Percentiles rank a stretch among this genome's conserved stretches.
phyloP scores from a whole-genome alignment of 2,329 filamentous ascomycete genomes.

The Fusarium coicis region DNA sequence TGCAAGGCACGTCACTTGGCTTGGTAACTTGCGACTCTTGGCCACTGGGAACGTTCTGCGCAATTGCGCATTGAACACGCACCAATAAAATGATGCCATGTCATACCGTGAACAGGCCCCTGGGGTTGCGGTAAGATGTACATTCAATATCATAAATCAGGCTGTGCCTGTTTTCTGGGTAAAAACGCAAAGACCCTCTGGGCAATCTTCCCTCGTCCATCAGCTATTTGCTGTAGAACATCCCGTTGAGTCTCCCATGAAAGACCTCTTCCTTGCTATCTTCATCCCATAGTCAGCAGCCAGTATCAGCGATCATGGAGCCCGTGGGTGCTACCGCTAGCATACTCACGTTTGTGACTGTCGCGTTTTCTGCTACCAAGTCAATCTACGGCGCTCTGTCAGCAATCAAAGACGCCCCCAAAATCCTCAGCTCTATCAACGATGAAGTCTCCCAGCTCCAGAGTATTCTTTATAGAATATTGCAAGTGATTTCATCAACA shows the following conservation, averaged over 20 bases:
- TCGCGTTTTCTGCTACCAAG: background rate
- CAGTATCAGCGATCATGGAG: background rate
- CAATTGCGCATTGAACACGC: background rate
- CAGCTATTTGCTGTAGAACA: background rate
- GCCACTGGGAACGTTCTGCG: background rate
- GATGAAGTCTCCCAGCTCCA: background rate
- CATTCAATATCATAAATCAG: background rate
- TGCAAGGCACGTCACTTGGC: no score
- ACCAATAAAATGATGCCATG: background rate
- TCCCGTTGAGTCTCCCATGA: accelerated
- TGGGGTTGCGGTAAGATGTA: background rate
- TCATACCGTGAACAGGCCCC: background rate
- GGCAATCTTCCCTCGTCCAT: background rate
- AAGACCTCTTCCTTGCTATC: background rate
- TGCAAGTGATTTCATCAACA: background rate
- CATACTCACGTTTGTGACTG: background rate
- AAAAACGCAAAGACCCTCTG: background rate
- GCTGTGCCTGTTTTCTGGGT: background rate
- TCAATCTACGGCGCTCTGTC: background rate
- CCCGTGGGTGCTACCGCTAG: background rate
- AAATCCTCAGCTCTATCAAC: background rate
- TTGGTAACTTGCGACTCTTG: no score
- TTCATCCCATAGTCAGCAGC: background rate
- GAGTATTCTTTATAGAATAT: background rate
- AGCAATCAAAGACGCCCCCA: background rate